A percentile compares a stretch with the other conserved stretches of the same genome.
Conservation (phyloP, 1,284 basidiomycete genomes). For the Hemileia vastatrix region DNA sequence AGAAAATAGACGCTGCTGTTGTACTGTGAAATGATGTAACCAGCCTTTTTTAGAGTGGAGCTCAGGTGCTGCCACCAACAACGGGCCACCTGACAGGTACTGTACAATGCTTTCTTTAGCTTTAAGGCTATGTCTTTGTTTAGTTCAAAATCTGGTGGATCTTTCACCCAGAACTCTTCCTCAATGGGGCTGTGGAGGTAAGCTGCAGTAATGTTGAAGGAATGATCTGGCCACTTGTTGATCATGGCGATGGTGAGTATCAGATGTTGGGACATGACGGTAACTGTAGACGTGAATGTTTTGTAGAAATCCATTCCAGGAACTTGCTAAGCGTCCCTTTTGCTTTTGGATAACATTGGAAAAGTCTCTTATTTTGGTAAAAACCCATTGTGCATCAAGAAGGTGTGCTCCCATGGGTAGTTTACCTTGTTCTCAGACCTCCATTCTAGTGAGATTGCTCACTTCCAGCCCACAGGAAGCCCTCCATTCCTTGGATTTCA, state of each 20-base stretch:
- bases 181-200: conserved; percentile 3
- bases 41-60: background rate
- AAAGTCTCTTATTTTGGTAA: background rate
- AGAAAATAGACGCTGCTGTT: background rate
- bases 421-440: background rate
- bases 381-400: background rate
- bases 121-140: background rate
- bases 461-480: background rate
- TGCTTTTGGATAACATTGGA: background rate
- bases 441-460: background rate
- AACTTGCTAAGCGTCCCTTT: background rate
- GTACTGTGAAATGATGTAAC: background rate
- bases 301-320: background rate
- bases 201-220: conserved; percentile 6
- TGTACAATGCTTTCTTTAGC: background rate
- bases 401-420: background rate
- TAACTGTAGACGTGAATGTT: conserved; percentile 4
- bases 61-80: conserved; percentile 12
- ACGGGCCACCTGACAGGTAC: background rate
- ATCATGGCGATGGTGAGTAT: background rate
- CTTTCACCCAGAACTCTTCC: conserved; percentile 3
- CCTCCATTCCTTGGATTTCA: background rate
- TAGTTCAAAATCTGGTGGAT: background rate
- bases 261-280: background rate
- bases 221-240: background rate